Conservation (phyloP, 1,139 yeast species). For the Torulaspora pretoriensis region DNA sequence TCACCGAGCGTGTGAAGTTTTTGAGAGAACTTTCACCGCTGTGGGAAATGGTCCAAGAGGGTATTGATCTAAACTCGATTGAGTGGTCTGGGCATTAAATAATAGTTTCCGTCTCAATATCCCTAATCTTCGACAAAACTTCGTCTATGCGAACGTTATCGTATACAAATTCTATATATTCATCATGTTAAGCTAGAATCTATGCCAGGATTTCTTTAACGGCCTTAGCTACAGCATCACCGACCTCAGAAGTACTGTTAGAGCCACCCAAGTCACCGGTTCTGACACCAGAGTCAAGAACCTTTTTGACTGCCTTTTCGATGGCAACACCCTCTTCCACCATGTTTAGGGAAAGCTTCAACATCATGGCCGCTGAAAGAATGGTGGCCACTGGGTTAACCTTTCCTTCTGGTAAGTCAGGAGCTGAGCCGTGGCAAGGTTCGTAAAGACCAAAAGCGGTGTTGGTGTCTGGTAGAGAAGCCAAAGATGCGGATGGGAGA, state of each 20-base stretch:
- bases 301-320: constrained; percentile 82
- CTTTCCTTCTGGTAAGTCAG: constrained; percentile 80
- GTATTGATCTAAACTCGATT: constrained; percentile 86
- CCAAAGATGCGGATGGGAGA: constrained; percentile 92
- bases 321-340: constrained; percentile 81
- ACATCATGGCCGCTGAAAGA: constrained; percentile 95
- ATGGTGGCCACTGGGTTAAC: constrained; percentile 96
- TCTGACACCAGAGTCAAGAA: constrained; percentile 76
- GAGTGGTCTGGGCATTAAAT: constrained; percentile 93
- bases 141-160: constrained; percentile 5
- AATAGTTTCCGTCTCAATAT: neutral
- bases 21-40: constrained; percentile 90
- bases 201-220: constrained; percentile 49
- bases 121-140: neutral
- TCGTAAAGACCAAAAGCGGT: constrained; percentile 93
- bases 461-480: constrained; percentile 91
- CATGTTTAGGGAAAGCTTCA: constrained; percentile 79
- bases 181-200: constrained; percentile 1
- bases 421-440: constrained; percentile 99
- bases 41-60: constrained; percentile 99
- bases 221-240: constrained; percentile 81
- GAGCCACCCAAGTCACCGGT: constrained; percentile 89
- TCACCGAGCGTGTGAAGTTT: constrained; percentile 82
- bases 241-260: constrained; percentile 79
- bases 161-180: constrained; percentile 5